Evolutionary conservation across 495 filamentous ascomycete genomes (phyloP).

Genomic region (Trypethelium eluteriae): DNA sequence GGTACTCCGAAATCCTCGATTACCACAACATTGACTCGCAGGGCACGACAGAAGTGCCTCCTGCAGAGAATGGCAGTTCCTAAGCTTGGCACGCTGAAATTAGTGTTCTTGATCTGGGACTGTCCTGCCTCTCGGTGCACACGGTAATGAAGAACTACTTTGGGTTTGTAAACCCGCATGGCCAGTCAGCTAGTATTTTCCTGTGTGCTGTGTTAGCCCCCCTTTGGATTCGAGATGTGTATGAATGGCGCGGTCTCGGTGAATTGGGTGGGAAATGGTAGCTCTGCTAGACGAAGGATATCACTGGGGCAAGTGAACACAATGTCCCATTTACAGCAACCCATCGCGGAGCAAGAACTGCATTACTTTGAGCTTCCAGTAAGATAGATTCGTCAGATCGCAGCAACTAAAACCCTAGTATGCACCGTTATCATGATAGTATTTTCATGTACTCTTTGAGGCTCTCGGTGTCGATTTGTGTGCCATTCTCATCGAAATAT

Average conservation of each 20-base stretch:
- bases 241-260: not conserved
- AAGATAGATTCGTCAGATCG: slow-evolving; percentile 2
- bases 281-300: not conserved
- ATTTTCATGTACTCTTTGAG: not conserved
- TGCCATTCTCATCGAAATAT: too few relatives aligned
- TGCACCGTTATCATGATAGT: not conserved
- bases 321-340: not conserved
- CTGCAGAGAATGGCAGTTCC: slow-evolving; percentile 25
- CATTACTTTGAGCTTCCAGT: slow-evolving; percentile 5
- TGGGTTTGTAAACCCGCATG: not conserved
- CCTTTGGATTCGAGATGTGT: not conserved
- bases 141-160: not conserved
- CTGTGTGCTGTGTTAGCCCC: not conserved
- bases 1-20: slow-evolving; percentile 99
- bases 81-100: not conserved
- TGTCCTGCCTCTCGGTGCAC: not conserved
- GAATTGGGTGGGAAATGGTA: not conserved
- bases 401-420: not conserved
- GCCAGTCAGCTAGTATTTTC: not conserved
- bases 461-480: too few relatives aligned
- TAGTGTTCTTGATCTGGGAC: not conserved
- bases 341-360: not conserved
- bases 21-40: slow-evolving; percentile 83
- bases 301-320: not conserved
- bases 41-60: slow-evolving; percentile 12